phyloP scores from a whole-genome alignment of 768 basidiomycete species.

The Mycena leptocephala region DNA sequence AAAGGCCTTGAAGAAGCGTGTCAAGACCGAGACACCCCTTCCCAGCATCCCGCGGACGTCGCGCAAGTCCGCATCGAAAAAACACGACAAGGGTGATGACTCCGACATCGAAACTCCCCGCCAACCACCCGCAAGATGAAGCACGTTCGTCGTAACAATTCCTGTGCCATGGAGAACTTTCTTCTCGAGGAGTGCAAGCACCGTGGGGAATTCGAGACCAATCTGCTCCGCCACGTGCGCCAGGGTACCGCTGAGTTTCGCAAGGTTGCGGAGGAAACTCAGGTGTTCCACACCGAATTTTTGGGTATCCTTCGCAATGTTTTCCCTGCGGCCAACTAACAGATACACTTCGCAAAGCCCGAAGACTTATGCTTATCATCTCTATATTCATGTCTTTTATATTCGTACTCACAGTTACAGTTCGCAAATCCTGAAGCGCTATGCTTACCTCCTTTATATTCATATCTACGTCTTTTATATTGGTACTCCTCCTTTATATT shows the following conservation, averaged over 20 bases:
- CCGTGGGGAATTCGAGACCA: not conserved
- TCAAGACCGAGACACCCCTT: not conserved
- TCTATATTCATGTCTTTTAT: no score
- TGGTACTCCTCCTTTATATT: no score
- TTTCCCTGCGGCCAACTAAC: not conserved
- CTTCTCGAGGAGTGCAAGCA: constrained; percentile 16
- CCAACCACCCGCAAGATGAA: not conserved
- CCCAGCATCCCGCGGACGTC: not conserved
- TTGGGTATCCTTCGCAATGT: not conserved
- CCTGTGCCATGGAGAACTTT: not conserved
- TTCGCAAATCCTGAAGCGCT: no score
- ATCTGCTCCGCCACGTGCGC: not conserved
- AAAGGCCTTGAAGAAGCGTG: no score
- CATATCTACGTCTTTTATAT: no score
- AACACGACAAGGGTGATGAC: not conserved
- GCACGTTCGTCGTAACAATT: not conserved
- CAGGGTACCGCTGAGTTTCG: not conserved
- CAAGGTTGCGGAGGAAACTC: not conserved
- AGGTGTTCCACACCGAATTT: not conserved
- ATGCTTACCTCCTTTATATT: no score
- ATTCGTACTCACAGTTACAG: no score
- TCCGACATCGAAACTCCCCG: not conserved
- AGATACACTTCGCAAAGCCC: no score
- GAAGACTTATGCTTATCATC: no score
- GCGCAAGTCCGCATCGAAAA: not conserved